Base-by-base conservation (phyloP, 257 asterid genomes). In the Rehmannia glutinosa region DNA sequence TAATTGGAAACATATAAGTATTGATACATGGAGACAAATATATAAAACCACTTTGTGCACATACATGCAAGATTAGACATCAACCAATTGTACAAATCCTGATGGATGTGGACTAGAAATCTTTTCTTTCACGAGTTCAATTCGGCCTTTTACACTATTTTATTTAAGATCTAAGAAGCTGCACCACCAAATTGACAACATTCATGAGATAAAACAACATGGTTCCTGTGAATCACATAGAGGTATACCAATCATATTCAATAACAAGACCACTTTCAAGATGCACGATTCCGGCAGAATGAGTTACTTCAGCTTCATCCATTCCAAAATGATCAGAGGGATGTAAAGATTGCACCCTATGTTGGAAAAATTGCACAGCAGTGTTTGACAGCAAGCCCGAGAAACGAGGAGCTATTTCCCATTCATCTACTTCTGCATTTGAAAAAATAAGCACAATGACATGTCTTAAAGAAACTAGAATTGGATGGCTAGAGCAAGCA, bases 391-490 rank as follows among this genome's bases (percentile, higher is more conserved):
- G 87, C 85, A 90, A 85, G 51, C 90, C 97, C 20, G 88, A 79
- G 80, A 93, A 93, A 46, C 83, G 85, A 70, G 97, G 99, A 81
- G 99, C 99, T 73, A 93, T 85, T 76, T 93, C 98, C 99, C 99
- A 93, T 77, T 82, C 81, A 59, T 93, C 96, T 51, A 90, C 96
- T 88, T 93, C 97, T 93, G 95, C 80, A 82, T 30, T 66, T 53
- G n/a, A 21, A 38, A 45, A 82, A 61, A 41, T 11, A 47, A 59
- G 41, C 38, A 25, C 6, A 50, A 62, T 10, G 43, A 12, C 10
- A 23, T 17, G 28, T 52, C 38, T 25, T 59, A 16, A 47, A 36
- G 33, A 59, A 58, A 59, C 49, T 16, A 28, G 19, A 51, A 39
- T 50, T 17, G 55, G 50, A 28, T 20, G 51, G 58, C 51, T 66